Evolutionary conservation across 306 rosid species (phyloP).

Genomic region (Lathyrus sativus): DNA sequence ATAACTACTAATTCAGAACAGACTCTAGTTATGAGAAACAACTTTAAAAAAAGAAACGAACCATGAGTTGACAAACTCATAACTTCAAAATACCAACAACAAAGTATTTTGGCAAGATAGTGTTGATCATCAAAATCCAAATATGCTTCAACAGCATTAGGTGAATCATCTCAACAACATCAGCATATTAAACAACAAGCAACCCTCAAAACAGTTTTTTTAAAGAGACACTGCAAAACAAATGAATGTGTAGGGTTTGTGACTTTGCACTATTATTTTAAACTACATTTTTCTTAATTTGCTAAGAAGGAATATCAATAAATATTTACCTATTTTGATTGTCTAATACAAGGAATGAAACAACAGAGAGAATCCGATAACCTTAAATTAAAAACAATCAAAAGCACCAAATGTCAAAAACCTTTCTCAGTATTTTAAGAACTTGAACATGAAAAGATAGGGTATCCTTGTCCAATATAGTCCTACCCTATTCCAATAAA

Average conservation of each 20-base stretch:
- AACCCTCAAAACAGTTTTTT: no score
- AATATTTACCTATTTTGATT: no score
- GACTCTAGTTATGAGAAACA: no score
- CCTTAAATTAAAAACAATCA: conserved; percentile 3
- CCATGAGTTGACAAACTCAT: no score
- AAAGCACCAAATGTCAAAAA: not conserved
- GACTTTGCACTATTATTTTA: not conserved
- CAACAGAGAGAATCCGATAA: not conserved
- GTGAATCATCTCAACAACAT: no score
- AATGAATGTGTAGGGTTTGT: conserved; percentile 17
- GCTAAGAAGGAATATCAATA: not conserved
- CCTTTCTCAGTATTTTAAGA: conserved; percentile 5
- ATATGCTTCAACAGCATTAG: no score
- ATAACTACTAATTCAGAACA: no score
- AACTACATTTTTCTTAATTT: not conserved
- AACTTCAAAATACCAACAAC: no score
- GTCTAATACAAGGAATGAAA: not conserved
- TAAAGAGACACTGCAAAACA: conserved; percentile 1
- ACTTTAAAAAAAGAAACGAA: no score
- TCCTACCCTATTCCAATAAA: conserved; percentile 2
- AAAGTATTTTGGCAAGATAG: no score
- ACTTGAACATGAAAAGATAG: conserved; percentile 7
- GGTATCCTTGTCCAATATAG: not conserved
- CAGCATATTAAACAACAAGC: no score
- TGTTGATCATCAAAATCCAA: no score